Percentiles rank a stretch among this genome's conserved stretches.
Evolutionary conservation across 2,329 filamentous ascomycete genomes (phyloP).

Genomic region (Didymosphaeria variabile): DNA sequence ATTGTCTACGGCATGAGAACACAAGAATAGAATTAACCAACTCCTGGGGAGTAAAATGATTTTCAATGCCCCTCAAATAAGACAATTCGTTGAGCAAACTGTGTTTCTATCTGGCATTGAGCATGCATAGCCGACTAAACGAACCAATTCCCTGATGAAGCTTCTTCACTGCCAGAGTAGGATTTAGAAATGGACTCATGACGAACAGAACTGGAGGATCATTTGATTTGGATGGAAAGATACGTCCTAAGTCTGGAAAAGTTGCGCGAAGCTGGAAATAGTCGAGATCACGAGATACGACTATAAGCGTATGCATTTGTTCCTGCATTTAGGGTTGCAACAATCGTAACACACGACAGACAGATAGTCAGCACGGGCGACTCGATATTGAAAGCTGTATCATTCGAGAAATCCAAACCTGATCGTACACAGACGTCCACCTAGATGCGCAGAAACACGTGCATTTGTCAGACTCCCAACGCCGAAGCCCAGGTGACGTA

Average conservation of each 20-base stretch:
- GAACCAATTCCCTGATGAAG: too few species aligned
- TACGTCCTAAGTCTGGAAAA: too few species aligned
- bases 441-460: neutral
- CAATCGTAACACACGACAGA: too few species aligned
- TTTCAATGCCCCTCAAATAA: neutral
- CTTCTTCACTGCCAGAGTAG: too few species aligned
- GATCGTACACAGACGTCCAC: neutral
- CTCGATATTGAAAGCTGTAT: neutral
- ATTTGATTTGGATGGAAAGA: neutral
- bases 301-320: neutral
- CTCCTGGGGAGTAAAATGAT: neutral
- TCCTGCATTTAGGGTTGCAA: neutral
- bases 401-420: neutral
- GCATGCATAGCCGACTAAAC: too few species aligned
- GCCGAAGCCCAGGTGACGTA: neutral
- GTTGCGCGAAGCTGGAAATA: too few species aligned
- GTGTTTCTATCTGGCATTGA: neutral
- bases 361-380: too few species aligned
- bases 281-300: slow-evolving; percentile 5
- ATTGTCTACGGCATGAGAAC: neutral
- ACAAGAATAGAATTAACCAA: neutral
- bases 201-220: neutral
- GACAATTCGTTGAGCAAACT: too few species aligned
- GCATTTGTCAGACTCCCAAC: neutral
- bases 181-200: too few species aligned